Percentiles rank a stretch among this genome's conserved stretches.
These are phyloP conservation scores for Jackrogersella minutella DNA, from an alignment of 495 filamentous ascomycete genomes.

Conservation along the genomic window DNA sequence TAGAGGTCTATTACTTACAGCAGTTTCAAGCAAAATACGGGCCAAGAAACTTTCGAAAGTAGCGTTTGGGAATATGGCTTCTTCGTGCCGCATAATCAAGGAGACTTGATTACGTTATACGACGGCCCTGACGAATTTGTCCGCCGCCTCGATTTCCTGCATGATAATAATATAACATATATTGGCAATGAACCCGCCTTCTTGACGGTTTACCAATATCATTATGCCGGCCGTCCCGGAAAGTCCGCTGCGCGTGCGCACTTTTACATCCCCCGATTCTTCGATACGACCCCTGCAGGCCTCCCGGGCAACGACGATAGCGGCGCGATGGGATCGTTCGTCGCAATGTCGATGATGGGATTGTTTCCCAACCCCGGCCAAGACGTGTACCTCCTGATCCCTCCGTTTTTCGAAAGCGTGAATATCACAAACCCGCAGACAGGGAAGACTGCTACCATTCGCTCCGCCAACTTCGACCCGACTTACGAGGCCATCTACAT, in stretches of 20 bases:
- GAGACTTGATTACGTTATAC: conserved; percentile 64
- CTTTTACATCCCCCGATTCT: conserved; percentile 72
- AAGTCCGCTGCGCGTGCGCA: conserved; percentile 69
- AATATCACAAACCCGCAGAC: conserved; percentile 70
- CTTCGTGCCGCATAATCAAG: conserved; percentile 78
- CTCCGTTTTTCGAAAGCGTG: conserved; percentile 71
- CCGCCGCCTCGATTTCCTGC: conserved; percentile 69
- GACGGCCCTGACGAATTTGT: conserved; percentile 70
- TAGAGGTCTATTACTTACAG: too few relatives aligned
- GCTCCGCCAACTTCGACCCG: conserved; percentile 69
- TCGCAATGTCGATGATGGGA: conserved; percentile 75
- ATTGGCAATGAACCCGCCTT: conserved; percentile 79
- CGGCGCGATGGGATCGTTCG: conserved; percentile 76
- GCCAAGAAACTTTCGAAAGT: conserved; percentile 74
- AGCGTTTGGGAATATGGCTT: conserved; percentile 77
- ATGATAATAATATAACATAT: conserved; percentile 70
- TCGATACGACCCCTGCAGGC: conserved; percentile 65
- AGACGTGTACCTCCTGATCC: conserved; percentile 75
- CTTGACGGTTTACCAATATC: conserved; percentile 73
- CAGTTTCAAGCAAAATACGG: conserved; percentile 64
- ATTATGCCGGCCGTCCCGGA: conserved; percentile 72
- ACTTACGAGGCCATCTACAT: conserved; percentile 70
- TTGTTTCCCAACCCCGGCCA: conserved; percentile 79
- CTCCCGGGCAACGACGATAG: conserved; percentile 78
- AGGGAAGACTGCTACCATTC: conserved; percentile 66